Base-by-base conservation (phyloP, 2,329 filamentous ascomycete species). In the Aspergillus amoenus region DNA sequence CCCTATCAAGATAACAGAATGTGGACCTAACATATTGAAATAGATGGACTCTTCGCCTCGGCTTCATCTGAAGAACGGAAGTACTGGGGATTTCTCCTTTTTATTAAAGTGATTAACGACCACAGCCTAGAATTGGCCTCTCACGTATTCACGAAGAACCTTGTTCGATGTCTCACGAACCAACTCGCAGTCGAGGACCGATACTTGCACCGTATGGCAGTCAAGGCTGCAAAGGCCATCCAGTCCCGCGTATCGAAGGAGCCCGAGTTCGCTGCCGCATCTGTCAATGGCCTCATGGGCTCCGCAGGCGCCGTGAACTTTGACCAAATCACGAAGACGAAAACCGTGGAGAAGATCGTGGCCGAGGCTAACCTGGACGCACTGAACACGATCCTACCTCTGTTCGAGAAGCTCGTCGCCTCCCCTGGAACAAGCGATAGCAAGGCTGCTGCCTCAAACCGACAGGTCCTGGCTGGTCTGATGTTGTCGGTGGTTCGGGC, bases 71-170 rank as follows among this genome's bases (percentile, higher is more conserved):
- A 93, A 43, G 91, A 93, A 65, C 89, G 95, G 55, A 97, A 97
- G 74, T 91, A 91, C 68, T 92, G 91, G 73, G 94, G 94, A 0
- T 93, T 97, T 75, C 86, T 93, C 67, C 83, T 97, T 2, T 91
- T 97, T 67, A 86, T 88, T 66, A 90, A 88, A 68, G 84, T 92
- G 65, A 76, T 97, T 4, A 77, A 79, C 32, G 79, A 76, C 39
- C 77, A 77, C 66, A 70, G 84, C 72, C 61, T 72, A 61, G 61
- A 79, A 70, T 56, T 82, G 81, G 65, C 83, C 78, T 52, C 81
- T 73, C 61, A 80, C 8, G 79, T 96, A 0, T 96, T 97, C 71
- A 92, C 90, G 66, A 86, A 87, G 60, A 96, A 96, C 66, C 78
- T 97, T 21, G 86, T 95, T 76, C 83, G 86, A 48, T 93, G 88